These are phyloP conservation scores for Ogataea nonfermentans DNA, from an alignment of 805 yeast genomes.

Conservation along the genomic window DNA sequence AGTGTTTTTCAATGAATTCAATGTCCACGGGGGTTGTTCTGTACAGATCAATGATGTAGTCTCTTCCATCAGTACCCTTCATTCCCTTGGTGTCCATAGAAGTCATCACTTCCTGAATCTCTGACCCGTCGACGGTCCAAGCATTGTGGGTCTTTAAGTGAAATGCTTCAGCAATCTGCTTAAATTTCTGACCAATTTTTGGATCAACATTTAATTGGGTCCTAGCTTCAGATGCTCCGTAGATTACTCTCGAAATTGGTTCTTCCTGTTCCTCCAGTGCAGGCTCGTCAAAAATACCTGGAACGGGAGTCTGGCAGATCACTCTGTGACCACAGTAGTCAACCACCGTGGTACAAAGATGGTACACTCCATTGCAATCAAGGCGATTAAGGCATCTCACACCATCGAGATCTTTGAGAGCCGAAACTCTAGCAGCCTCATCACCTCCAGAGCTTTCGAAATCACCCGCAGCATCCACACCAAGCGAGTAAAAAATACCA, in stretches of 20 bases:
- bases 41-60: constrained; percentile 80
- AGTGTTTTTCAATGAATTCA: constrained; percentile 63
- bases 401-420: constrained; percentile 74
- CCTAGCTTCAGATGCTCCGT: constrained; percentile 34
- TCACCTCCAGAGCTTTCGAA: constrained; percentile 72
- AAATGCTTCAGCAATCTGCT: constrained; percentile 65
- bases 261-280: constrained; percentile 38
- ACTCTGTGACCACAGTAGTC: constrained; percentile 89
- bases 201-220: constrained; percentile 48
- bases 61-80: constrained; percentile 79
- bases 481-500: constrained; percentile 84
- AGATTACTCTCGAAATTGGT: constrained; percentile 8
- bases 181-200: constrained; percentile 54
- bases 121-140: constrained; percentile 43
- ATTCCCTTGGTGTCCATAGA: constrained; percentile 85
- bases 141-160: constrained; percentile 73
- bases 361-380: constrained; percentile 61
- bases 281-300: constrained; percentile 70
- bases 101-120: constrained; percentile 51
- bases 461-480: constrained; percentile 64
- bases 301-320: constrained; percentile 93
- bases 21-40: constrained; percentile 84
- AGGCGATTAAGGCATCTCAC: constrained; percentile 65
- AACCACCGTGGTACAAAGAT: constrained; percentile 78
- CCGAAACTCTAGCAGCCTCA: constrained; percentile 80